Percentiles rank a stretch among this genome's conserved stretches.
Conservation (phyloP, 192 early-diverging fungal genomes). For the Phycomyces blakesleeanus region DNA sequence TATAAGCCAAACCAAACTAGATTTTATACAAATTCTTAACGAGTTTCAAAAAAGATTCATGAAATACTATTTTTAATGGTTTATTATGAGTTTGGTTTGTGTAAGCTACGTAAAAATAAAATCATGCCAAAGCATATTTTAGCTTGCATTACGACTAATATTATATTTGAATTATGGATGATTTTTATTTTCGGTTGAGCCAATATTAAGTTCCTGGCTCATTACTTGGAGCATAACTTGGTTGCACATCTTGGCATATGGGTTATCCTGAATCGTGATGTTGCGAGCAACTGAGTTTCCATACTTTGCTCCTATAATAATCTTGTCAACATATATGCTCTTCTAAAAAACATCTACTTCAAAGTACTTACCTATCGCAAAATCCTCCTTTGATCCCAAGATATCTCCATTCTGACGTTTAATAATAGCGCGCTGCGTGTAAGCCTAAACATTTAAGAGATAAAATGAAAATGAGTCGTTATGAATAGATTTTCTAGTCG, state of each 20-base stretch:
- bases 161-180: background rate
- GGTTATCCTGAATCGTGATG: slow-evolving; percentile 45
- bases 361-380: slow-evolving; percentile 36
- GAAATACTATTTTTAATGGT: no score
- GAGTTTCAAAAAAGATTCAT: no score
- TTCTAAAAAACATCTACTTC: no score
- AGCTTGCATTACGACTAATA: background rate
- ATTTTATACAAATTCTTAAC: no score
- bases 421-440: slow-evolving; percentile 49
- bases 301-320: slow-evolving; percentile 39
- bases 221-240: slow-evolving; percentile 35
- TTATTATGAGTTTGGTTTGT: no score
- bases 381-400: slow-evolving; percentile 42
- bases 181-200: background rate
- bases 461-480: background rate
- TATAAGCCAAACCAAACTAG: no score
- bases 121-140: no score
- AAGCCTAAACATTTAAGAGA: slow-evolving; percentile 29
- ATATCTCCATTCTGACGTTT: slow-evolving; percentile 40
- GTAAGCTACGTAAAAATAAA: no score
- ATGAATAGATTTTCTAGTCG: slow-evolving; percentile 21
- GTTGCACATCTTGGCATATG: slow-evolving; percentile 41
- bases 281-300: slow-evolving; percentile 48
- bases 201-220: slow-evolving; percentile 13
- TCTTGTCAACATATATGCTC: background rate